Evolutionary conservation across 2,329 filamentous ascomycete genomes (phyloP).

Genomic region (Tolypocladium pustulatum): DNA sequence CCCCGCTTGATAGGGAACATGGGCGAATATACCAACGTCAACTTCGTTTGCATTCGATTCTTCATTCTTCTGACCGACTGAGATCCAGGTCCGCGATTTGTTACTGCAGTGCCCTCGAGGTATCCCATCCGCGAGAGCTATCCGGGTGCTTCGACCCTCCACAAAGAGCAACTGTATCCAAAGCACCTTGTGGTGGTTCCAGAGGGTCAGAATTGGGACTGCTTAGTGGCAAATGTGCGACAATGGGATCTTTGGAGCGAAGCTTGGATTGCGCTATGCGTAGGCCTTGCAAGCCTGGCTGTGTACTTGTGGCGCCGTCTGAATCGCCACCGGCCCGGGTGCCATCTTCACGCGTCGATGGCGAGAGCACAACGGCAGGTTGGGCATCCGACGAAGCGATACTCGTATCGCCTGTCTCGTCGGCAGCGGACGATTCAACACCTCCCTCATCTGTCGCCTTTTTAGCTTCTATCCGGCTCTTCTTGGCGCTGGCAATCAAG

Average conservation of each 20-base stretch:
- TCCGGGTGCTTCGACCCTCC: neutral
- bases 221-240: neutral
- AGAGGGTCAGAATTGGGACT: neutral
- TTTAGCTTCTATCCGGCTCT: neutral
- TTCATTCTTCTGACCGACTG: neutral
- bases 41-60: neutral
- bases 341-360: neutral
- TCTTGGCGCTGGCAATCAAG: slow-evolving; percentile 66
- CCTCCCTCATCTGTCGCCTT: neutral
- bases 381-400: neutral
- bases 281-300: neutral
- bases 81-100: neutral
- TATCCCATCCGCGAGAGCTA: neutral
- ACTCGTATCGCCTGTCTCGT: neutral
- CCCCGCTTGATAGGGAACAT: no score
- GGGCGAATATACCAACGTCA: neutral
- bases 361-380: neutral
- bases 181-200: neutral
- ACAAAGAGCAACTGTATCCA: neutral
- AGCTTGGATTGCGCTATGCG: neutral
- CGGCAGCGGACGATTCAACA: neutral
- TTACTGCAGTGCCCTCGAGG: neutral
- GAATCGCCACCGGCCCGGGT: neutral
- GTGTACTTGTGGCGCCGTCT: neutral
- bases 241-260: neutral